phyloP scores from a whole-genome alignment of 176 grass and related monocot genomes.

The Carex cristatella region DNA sequence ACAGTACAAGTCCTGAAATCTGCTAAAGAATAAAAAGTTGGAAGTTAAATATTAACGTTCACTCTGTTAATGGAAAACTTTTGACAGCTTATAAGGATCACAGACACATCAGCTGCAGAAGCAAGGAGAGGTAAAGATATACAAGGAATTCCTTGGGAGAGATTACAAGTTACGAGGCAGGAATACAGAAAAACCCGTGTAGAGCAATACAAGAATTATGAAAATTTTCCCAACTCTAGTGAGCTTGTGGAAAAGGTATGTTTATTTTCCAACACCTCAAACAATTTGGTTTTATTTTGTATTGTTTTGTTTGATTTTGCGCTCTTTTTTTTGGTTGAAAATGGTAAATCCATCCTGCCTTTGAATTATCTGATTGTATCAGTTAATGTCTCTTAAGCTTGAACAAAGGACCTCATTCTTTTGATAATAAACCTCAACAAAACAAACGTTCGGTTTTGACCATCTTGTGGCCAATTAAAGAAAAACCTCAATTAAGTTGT shows the following conservation, averaged over 20 bases:
- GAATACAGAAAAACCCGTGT: slow-evolving; percentile 71
- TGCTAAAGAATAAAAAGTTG: not conserved
- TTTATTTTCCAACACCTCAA: not conserved
- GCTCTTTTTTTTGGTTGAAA: not conserved
- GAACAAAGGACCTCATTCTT: not conserved
- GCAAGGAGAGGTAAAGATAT: slow-evolving; percentile 88
- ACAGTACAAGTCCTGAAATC: not conserved
- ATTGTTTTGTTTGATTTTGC: not conserved
- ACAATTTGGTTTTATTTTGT: not conserved
- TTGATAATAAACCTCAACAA: not conserved
- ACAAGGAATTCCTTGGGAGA: slow-evolving; percentile 93
- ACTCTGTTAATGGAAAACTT: not conserved
- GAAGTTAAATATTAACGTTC: not conserved
- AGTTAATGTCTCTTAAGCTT: not conserved
- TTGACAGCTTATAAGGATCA: slow-evolving; percentile 53
- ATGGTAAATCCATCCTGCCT: not conserved
- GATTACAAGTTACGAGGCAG: slow-evolving; percentile 44
- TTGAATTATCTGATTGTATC: not conserved
- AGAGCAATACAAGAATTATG: slow-evolving; percentile 94
- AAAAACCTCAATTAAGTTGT: not conserved
- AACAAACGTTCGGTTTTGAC: not conserved
- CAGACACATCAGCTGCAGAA: slow-evolving; percentile 73
- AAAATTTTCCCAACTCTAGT: slow-evolving; percentile 66
- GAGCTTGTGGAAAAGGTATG: slow-evolving; percentile 69
- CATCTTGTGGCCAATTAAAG: not conserved